phyloP scores from a whole-genome alignment of 306 rosid species.

The Acacia confusa region DNA sequence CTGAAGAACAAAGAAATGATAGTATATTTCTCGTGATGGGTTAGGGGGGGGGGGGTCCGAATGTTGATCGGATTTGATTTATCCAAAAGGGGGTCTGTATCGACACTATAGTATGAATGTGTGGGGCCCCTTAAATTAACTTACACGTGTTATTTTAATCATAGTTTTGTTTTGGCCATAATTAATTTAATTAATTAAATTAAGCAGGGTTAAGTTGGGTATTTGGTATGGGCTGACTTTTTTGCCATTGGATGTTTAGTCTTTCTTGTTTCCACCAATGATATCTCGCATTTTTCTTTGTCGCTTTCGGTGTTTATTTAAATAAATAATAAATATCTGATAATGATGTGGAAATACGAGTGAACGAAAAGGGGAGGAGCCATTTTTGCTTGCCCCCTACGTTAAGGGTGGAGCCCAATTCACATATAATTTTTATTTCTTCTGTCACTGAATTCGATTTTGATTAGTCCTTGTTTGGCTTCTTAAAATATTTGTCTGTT shows the following conservation, averaged over 20 bases:
- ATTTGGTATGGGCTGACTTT: conserved; percentile 38
- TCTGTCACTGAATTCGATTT: not conserved
- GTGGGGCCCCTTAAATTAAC: not conserved
- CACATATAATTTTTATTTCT: not conserved
- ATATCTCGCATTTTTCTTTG: not conserved
- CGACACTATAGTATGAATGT: not conserved
- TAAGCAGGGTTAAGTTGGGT: not conserved
- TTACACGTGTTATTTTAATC: not conserved
- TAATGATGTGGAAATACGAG: conserved; percentile 4
- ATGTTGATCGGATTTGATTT: conserved; percentile 1
- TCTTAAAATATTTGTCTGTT: not conserved
- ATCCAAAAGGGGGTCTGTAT: not conserved
- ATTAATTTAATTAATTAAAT: not conserved
- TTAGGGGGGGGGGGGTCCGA: not conserved
- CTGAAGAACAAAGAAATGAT: conserved; percentile 19
- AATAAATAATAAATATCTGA: not conserved
- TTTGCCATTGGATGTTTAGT: conserved; percentile 32
- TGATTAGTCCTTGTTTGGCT: not conserved
- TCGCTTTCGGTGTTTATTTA: not conserved
- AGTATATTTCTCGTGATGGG: not conserved
- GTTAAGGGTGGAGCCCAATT: conserved; percentile 14
- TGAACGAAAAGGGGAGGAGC: conserved; percentile 26
- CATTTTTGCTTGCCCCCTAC: conserved; percentile 32
- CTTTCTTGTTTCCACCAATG: conserved; percentile 32
- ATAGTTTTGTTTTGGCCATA: not conserved